phyloP scores from a whole-genome alignment of 2,329 filamentous ascomycete genomes.

The Beauveria brongniartii region DNA sequence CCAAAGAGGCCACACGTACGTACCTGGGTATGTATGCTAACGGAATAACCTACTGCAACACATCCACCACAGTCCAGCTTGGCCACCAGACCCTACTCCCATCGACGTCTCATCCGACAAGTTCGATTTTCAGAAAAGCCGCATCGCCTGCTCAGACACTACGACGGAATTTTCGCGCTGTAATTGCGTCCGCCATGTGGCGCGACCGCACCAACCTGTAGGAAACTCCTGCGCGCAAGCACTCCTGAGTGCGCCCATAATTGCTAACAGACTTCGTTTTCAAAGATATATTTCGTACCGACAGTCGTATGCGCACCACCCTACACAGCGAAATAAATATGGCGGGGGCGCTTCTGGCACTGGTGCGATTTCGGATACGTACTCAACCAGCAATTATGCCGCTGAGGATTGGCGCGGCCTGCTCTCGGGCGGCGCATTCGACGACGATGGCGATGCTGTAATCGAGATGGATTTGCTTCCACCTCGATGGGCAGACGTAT shows the following conservation, averaged over 20 bases:
- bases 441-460: slow-evolving; percentile 83
- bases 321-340: slow-evolving; percentile 73
- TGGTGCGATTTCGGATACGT: slow-evolving; percentile 50
- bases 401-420: slow-evolving; percentile 63
- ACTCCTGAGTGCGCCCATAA: not conserved
- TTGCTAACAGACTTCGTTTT: slow-evolving; percentile 17
- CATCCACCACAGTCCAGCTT: not conserved
- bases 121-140: not conserved
- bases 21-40: no score
- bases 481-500: slow-evolving; percentile 90
- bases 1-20: slow-evolving; percentile 5
- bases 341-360: slow-evolving; percentile 39
- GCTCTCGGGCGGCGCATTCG: slow-evolving; percentile 69
- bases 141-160: not conserved
- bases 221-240: slow-evolving; percentile 18
- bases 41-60: not conserved
- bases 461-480: slow-evolving; percentile 98
- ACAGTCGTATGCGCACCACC: slow-evolving; percentile 95
- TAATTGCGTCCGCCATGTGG: slow-evolving; percentile 71
- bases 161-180: not conserved
- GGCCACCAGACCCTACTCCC: not conserved
- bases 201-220: slow-evolving; percentile 98
- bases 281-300: slow-evolving; percentile 94
- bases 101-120: not conserved
- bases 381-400: slow-evolving; percentile 39